Percentiles rank a stretch among this genome's conserved stretches.
Conservation (phyloP, 768 basidiomycete species). For the Boletus sp. region DNA sequence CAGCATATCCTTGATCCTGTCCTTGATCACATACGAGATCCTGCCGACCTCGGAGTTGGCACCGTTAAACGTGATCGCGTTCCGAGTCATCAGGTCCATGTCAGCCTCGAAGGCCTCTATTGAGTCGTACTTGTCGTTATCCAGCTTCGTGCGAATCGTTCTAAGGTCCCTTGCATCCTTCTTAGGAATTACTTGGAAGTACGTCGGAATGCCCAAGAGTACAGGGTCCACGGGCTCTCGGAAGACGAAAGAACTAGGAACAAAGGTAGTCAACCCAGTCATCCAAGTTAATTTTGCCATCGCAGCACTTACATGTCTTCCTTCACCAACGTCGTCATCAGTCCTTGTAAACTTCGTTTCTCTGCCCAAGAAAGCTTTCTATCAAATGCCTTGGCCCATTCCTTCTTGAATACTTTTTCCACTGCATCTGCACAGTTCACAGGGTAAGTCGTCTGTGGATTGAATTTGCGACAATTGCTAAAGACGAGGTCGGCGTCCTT, state of each 20-base stretch:
- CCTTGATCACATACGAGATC: constrained; percentile 48
- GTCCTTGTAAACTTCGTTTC: constrained; percentile 69
- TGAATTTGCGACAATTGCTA: constrained; percentile 89
- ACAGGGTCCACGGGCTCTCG: constrained; percentile 89
- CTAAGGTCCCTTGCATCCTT: constrained; percentile 85
- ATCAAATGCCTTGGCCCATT: constrained; percentile 79
- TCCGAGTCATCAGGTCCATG: constrained; percentile 81
- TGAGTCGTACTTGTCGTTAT: constrained; percentile 77
- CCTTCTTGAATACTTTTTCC: constrained; percentile 74
- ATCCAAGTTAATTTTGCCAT: too few species aligned
- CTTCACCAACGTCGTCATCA: constrained; percentile 66
- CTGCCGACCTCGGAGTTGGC: constrained; percentile 73
- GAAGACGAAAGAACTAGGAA: constrained; percentile 67
- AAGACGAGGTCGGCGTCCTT: constrained; percentile 81
- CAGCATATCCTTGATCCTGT: constrained; percentile 54
- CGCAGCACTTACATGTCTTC: constrained; percentile 55
- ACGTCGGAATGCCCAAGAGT: constrained; percentile 76
- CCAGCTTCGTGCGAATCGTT: constrained; percentile 78
- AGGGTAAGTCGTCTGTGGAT: constrained; percentile 77
- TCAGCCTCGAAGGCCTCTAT: constrained; percentile 81
- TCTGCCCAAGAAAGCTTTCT: constrained; percentile 73
- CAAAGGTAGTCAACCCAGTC: neutral
- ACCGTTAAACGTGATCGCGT: constrained; percentile 88
- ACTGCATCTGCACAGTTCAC: constrained; percentile 66
- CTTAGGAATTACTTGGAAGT: constrained; percentile 79